Percentiles rank a stretch among this genome's conserved stretches.
Evolutionary conservation across 768 basidiomycete genomes (phyloP).

Genomic region (Pulveroboletus ravenelii): DNA sequence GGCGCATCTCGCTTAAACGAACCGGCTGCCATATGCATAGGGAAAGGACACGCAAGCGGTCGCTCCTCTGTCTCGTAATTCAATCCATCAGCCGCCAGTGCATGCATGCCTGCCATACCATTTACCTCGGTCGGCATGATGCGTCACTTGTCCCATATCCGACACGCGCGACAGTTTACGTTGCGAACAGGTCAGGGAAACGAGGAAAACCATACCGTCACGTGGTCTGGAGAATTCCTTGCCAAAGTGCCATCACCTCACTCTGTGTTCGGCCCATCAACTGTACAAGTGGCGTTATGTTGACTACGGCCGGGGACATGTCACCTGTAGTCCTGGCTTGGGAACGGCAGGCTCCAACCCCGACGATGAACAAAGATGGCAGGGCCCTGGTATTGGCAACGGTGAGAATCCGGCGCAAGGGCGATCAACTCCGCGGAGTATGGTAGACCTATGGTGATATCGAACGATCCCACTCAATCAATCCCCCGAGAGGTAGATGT

Average conservation of each 20-base stretch:
- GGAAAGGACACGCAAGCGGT: conserved; percentile 3
- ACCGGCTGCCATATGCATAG: conserved; percentile 5
- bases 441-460: conserved; percentile 1
- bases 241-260: background rate
- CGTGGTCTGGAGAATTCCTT: background rate
- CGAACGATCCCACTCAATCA: conserved; percentile 60
- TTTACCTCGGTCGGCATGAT: conserved; percentile 6
- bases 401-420: conserved; percentile 12
- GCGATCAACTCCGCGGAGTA: conserved; percentile 18
- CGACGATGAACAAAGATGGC: conserved; percentile 1
- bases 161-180: conserved; percentile 4
- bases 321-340: conserved; percentile 6
- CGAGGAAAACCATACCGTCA: background rate
- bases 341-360: conserved; percentile 3
- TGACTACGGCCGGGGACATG: background rate
- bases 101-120: background rate
- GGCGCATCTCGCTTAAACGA: background rate
- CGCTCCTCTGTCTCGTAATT: conserved; percentile 4
- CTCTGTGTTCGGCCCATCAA: background rate
- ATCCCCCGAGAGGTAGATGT: conserved; percentile 81
- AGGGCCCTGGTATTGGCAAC: conserved; percentile 6
- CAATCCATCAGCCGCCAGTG: conserved; percentile 1
- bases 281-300: conserved; percentile 1
- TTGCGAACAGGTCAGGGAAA: conserved; percentile 13
- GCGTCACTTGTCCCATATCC: background rate